Evolutionary conservation across 441 rosid genomes (phyloP), one percentile per base, ranked within the genome.

Genomic region (Jatropha multifida): DNA sequence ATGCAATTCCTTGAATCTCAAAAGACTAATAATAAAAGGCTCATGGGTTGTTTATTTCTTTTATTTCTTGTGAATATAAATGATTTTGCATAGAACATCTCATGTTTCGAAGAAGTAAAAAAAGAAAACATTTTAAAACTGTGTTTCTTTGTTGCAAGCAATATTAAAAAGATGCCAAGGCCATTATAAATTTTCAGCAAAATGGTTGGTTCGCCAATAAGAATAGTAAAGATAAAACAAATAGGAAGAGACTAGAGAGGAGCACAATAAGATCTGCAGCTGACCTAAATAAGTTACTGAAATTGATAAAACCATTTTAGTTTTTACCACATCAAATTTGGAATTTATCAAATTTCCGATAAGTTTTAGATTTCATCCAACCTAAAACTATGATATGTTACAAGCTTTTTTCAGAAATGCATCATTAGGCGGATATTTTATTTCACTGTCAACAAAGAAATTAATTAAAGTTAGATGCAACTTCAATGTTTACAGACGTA

Each of bases 401-500:
- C 68, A 69, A 15, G 46, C 52, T 40, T 68, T 56, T 27, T 20
- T 64, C 15, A 20, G 62, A 52, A 69, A 14, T 26, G 32, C 56
- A 67, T 20, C 48, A 26, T 56, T 54, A 55, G 64, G 64, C 46
- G 64, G 48, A 72, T 64, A 60, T 67, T 46, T 67, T 62, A 58
- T 59, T 69, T 75, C 73, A 46, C 26, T 75, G 71, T 69, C 41
- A 74, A 54, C 51, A n/a, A 77, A 65, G 48, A 51, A 51, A 48
- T 58, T 70, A 65, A 41, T 27, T 46, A n/a, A 58, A 75, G 60
- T 61, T 46, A 51, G 68, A 62, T 55, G 46, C 65, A 66, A 75
- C 65, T 81, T 80, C 78, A 61, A 74, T 55, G 72, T 78, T 75
- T 79, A 83, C 71, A 60, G 13, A 86, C 96, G 69, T 88, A 92